phyloP scores from a whole-genome alignment of 305 asterid genomes.

The Petunia hybrid region DNA sequence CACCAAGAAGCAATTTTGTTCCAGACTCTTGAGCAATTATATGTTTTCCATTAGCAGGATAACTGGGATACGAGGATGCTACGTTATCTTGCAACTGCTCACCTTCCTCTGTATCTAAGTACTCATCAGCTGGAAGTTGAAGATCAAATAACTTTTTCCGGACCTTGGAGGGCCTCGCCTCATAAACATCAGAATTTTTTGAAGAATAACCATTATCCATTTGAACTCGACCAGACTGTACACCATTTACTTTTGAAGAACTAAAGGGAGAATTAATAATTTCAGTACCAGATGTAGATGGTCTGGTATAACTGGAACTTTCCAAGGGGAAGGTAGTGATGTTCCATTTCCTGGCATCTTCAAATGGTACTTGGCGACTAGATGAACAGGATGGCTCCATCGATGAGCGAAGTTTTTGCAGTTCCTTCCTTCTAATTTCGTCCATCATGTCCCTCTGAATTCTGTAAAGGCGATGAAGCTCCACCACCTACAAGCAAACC shows the following conservation, averaged over 20 bases:
- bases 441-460: slow-evolving; percentile 96
- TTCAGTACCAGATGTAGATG: slow-evolving; percentile 63
- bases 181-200: slow-evolving; percentile 62
- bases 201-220: slow-evolving; percentile 54
- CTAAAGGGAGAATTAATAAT: slow-evolving; percentile 70
- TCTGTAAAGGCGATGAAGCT: slow-evolving; percentile 90
- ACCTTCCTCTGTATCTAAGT: slow-evolving; percentile 66
- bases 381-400: slow-evolving; percentile 44
- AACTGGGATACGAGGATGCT: slow-evolving; percentile 30
- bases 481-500: slow-evolving; percentile 61
- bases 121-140: slow-evolving; percentile 88
- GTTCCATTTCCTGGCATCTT: slow-evolving; percentile 38
- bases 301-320: slow-evolving; percentile 58
- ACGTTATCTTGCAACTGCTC: slow-evolving; percentile 46
- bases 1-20: slow-evolving; percentile 40
- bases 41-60: slow-evolving; percentile 28
- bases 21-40: slow-evolving; percentile 40
- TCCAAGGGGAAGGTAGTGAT: slow-evolving; percentile 34
- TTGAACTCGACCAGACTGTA: slow-evolving; percentile 50
- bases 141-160: slow-evolving; percentile 88
- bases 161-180: slow-evolving; percentile 75
- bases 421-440: slow-evolving; percentile 62
- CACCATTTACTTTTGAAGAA: slow-evolving; percentile 62
- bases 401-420: slow-evolving; percentile 54
- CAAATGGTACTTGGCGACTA: slow-evolving; percentile 36